phyloP scores from a whole-genome alignment of 129 eudicot species.

The Centrapalus pauciflorus region DNA sequence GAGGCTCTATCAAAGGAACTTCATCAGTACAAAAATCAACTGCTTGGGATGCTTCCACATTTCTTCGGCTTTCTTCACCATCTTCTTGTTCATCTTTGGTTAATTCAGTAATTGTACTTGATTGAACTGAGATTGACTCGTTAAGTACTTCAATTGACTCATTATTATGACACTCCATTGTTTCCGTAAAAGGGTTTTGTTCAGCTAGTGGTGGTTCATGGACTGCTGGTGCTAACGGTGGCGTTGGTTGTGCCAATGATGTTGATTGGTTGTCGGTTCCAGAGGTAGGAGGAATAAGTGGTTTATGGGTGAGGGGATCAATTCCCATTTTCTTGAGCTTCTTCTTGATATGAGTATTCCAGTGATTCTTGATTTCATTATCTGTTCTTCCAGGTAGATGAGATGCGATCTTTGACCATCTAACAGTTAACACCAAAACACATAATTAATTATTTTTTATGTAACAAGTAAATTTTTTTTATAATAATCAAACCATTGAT shows the following conservation, averaged over 20 bases:
- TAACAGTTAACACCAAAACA: slow-evolving; percentile 7
- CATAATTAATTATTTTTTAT: not conserved
- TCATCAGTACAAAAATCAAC: slow-evolving; percentile 58
- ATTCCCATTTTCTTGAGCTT: slow-evolving; percentile 83
- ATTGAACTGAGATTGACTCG: slow-evolving; percentile 21
- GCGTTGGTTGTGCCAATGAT: not conserved
- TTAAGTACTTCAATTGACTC: not conserved
- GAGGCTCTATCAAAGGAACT: slow-evolving; percentile 63
- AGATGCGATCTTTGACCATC: slow-evolving; percentile 95
- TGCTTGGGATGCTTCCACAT: slow-evolving; percentile 5
- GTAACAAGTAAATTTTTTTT: not conserved
- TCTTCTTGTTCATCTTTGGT: slow-evolving; percentile 30
- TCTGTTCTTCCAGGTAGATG: slow-evolving; percentile 89
- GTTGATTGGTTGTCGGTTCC: slow-evolving; percentile 6
- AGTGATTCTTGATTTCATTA: slow-evolving; percentile 84
- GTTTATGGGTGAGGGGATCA: slow-evolving; percentile 82
- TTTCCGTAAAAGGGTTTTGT: not conserved
- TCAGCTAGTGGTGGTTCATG: not conserved
- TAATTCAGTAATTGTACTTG: slow-evolving; percentile 26
- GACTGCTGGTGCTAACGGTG: not conserved
- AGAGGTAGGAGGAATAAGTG: slow-evolving; percentile 30
- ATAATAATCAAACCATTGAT: not conserved
- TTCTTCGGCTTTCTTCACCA: slow-evolving; percentile 20
- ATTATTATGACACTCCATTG: not conserved
- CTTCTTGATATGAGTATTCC: slow-evolving; percentile 90